These are phyloP conservation scores for Perilla frutescens DNA, from an alignment of 257 asterid species.

Conservation along the genomic window DNA sequence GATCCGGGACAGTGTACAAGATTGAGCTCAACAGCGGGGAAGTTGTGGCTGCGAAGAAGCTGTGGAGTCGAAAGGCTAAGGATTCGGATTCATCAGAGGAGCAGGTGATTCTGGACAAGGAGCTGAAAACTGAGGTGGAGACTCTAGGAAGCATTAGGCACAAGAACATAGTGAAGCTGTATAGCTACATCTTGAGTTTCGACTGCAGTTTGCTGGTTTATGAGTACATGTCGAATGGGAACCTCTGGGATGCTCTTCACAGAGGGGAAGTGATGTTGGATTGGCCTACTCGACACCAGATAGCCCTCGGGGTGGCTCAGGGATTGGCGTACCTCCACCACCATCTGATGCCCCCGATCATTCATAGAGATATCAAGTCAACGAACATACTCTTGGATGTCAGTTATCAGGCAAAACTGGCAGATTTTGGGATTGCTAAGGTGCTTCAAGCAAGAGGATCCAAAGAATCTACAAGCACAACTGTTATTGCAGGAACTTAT, in stretches of 20 bases:
- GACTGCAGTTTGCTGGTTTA: conserved; percentile 79
- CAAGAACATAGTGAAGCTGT: conserved; percentile 90
- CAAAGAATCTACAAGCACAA: conserved; percentile 61
- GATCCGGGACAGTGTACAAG: conserved; percentile 88
- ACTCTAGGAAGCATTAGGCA: conserved; percentile 92
- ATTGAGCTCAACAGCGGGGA: conserved; percentile 72
- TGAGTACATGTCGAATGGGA: conserved; percentile 89
- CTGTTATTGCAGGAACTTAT: conserved; percentile 85
- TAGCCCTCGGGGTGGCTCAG: conserved; percentile 83
- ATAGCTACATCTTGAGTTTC: conserved; percentile 70
- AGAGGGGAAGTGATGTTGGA: conserved; percentile 57
- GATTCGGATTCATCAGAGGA: conserved; percentile 47
- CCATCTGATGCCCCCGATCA: conserved; percentile 73
- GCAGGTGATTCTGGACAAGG: conserved; percentile 60
- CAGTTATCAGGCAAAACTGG: conserved; percentile 80
- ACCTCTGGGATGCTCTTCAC: conserved; percentile 88
- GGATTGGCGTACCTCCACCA: conserved; percentile 94
- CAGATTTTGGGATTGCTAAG: conserved; percentile 93
- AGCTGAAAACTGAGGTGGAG: conserved; percentile 81
- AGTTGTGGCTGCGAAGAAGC: conserved; percentile 81
- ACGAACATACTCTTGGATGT: conserved; percentile 80
- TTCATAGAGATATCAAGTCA: conserved; percentile 89
- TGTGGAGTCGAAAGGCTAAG: conserved; percentile 73
- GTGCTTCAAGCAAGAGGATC: conserved; percentile 82
- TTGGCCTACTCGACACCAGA: conserved; percentile 85